These are phyloP conservation scores for Euphorbia schlechtendalii DNA, from an alignment of 441 rosid species.

Conservation along the genomic window DNA sequence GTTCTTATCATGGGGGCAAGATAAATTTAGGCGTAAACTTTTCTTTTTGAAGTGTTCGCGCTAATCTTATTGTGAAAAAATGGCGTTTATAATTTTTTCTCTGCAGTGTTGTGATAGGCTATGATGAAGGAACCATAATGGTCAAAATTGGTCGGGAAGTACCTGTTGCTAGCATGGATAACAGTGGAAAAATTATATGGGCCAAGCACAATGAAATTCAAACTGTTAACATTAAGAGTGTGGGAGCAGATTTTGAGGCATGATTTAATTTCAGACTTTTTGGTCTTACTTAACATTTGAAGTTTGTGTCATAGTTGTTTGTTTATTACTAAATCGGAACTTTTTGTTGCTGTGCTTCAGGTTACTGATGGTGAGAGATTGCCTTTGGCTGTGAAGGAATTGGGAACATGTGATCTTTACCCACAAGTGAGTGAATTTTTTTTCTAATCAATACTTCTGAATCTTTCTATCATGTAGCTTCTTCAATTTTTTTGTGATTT, in stretches of 20 bases:
- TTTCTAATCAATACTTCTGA: slow-evolving; percentile 15
- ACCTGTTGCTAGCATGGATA: slow-evolving; percentile 99
- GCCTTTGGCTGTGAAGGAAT: slow-evolving; percentile 94
- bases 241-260: slow-evolving; percentile 94
- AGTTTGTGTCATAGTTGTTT: slow-evolving; percentile 12
- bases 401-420: slow-evolving; percentile 98
- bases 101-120: slow-evolving; percentile 86
- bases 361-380: slow-evolving; percentile 95
- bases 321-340: no score
- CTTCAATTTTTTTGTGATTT: neutral
- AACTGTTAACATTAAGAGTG: slow-evolving; percentile 93
- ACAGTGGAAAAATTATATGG: slow-evolving; percentile 97
- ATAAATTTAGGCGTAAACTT: neutral
- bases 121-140: slow-evolving; percentile 98
- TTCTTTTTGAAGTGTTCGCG: neutral
- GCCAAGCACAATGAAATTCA: slow-evolving; percentile 99
- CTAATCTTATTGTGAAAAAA: slow-evolving; percentile 8
- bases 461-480: neutral
- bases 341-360: slow-evolving; percentile 35
- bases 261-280: slow-evolving; percentile 17
- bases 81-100: slow-evolving; percentile 12
- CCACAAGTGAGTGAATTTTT: slow-evolving; percentile 75
- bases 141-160: slow-evolving; percentile 96
- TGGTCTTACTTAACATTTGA: slow-evolving; percentile 1
- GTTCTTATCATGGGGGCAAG: no score